Evolutionary conservation across 148 eudicot genomes (phyloP), one percentile per base, ranked within the genome.

Genomic region (Silene latifolia): DNA sequence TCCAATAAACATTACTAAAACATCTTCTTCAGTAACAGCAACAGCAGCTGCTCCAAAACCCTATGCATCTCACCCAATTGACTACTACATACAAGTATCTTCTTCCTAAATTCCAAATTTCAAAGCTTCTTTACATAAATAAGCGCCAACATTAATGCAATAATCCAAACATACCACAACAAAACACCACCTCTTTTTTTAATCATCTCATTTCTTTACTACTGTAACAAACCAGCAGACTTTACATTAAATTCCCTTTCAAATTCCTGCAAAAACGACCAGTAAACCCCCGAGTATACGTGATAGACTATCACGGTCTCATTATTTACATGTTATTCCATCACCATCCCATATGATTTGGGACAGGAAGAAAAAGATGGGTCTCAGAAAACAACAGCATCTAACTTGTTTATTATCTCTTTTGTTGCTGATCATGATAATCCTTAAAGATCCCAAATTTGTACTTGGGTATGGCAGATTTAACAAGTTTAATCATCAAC

Each of bases 401-500:
- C 20, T 84, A 72, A 76, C 72, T 74, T 84, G 77, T 25, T 67
- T 83, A 27, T 63, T 83, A 8, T 78, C 77, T 42, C 77, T 85
- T 76, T 48, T 90, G 23, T 62, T 90, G 64, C 27, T 88, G n/a
- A 75, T 87, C 72, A 61, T 85, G 12, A 63, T 86, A 48, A 61
- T 85, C 82, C 66, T 79, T 15, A 60, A 76, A 76, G 39, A 42
- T 13, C 77, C 80, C 14, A 72, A 29, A 35, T 67, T 72, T 74
- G 93, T 75, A 14, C 64, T 77, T 53, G 85, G 78, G 54, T 53
- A 72, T 72, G 74, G 81, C 4, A 84, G 83, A 81, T 84, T 79
- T 66, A 83, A 63, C 77, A 86, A 82, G 44, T 80, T 82, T 73
- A 83, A 83, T 65, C 35, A 60, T 67, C 70, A 69, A 29, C 61